A percentile compares a stretch with the other conserved stretches of the same genome.
These are phyloP conservation scores for Candida insectorum DNA, from an alignment of 805 yeast species.

Conservation along the genomic window DNA sequence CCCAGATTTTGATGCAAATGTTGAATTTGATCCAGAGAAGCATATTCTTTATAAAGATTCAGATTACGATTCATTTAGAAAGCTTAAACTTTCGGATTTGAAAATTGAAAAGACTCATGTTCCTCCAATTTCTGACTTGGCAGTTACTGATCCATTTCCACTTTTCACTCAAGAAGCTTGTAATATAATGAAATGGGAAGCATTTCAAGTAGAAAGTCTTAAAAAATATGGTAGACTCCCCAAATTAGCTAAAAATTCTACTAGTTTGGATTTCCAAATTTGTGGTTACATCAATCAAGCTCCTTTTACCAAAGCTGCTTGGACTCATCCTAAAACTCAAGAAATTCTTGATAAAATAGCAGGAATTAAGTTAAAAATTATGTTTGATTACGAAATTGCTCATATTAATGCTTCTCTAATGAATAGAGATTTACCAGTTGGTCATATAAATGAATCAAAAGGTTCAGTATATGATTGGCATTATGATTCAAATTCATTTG, in stretches of 20 bases:
- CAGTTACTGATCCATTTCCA: slow-evolving; percentile 26
- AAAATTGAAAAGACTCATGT: slow-evolving; percentile 34
- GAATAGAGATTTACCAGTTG: slow-evolving; percentile 9
- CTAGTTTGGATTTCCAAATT: slow-evolving; percentile 26
- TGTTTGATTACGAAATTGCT: slow-evolving; percentile 25
- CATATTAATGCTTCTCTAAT: slow-evolving; percentile 24
- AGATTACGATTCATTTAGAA: slow-evolving; percentile 29
- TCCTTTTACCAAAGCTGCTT: slow-evolving; percentile 23
- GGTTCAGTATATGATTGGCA: slow-evolving; percentile 15
- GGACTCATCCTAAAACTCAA: slow-evolving; percentile 26
- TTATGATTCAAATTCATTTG: slow-evolving; percentile 15
- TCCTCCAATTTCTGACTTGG: slow-evolving; percentile 31
- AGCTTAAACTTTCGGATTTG: slow-evolving; percentile 34
- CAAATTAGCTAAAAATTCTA: slow-evolving; percentile 19
- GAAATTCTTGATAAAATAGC: slow-evolving; percentile 22
- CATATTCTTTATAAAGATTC: slow-evolving; percentile 12
- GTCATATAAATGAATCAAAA: slow-evolving; percentile 7
- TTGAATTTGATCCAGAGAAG: slow-evolving; percentile 9
- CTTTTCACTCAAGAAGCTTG: slow-evolving; percentile 27
- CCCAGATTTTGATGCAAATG: slow-evolving; percentile 10
- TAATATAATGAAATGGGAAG: slow-evolving; percentile 26
- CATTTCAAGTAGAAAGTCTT: slow-evolving; percentile 18
- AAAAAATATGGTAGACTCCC: slow-evolving; percentile 23
- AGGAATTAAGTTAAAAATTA: slow-evolving; percentile 23
- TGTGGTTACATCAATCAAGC: slow-evolving; percentile 21